Conservation (phyloP, 176 grass and related monocot species). For the Triticum turgidum region DNA sequence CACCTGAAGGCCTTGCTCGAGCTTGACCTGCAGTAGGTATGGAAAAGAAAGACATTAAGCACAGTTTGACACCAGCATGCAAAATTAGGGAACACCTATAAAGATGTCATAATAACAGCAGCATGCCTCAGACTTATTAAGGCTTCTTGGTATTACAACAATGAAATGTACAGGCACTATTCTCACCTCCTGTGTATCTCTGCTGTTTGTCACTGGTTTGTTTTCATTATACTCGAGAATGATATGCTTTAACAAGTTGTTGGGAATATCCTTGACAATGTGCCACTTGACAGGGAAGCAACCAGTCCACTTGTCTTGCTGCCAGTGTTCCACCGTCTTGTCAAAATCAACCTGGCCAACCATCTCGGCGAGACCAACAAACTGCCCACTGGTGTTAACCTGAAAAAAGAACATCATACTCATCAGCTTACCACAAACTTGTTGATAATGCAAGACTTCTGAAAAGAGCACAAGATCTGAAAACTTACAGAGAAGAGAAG, state of each 20-base stretch:
- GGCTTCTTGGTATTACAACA: not conserved
- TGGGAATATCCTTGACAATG: conserved; percentile 88
- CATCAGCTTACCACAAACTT: not conserved
- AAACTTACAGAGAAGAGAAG: conserved; percentile 90
- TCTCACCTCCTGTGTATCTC: conserved; percentile 90
- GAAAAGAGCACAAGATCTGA: not conserved
- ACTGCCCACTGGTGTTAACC: conserved; percentile 85
- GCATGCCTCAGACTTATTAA: not conserved
- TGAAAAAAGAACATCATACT: conserved; percentile 37
- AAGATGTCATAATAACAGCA: not conserved
- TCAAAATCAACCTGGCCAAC: conserved; percentile 77
- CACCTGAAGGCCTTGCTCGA: conserved; percentile 77
- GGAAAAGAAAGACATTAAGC: not conserved
- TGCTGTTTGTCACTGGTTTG: conserved; percentile 91
- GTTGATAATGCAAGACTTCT: not conserved
- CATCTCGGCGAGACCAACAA: conserved; percentile 89
- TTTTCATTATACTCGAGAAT: conserved; percentile 88
- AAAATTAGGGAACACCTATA: not conserved
- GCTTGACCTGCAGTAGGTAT: conserved; percentile 62
- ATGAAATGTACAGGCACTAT: not conserved
- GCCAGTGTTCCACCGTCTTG: conserved; percentile 87
- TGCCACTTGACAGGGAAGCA: conserved; percentile 97
- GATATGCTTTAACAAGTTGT: conserved; percentile 82
- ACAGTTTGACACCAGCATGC: not conserved
- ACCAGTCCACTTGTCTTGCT: conserved; percentile 93